These are phyloP conservation scores for Meyerozyma carpophila DNA, from an alignment of 1,139 yeast species.

Conservation along the genomic window DNA sequence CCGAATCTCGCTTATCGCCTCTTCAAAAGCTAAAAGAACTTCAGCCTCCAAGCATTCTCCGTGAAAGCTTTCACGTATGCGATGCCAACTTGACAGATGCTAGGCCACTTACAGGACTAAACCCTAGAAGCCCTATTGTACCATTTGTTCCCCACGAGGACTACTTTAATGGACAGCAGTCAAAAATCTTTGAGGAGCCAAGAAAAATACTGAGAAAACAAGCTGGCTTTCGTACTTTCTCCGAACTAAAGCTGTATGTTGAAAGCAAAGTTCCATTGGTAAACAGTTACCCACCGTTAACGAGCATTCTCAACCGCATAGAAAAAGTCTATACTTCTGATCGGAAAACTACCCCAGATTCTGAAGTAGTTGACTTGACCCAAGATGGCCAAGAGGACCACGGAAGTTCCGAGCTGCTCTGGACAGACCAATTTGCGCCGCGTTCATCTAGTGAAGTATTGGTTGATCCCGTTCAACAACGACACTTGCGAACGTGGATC, in stretches of 20 bases:
- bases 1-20: conserved; percentile 15
- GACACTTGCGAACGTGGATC: neutral
- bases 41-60: conserved; percentile 15
- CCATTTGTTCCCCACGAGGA: neutral
- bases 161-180: neutral
- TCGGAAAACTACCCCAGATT: neutral
- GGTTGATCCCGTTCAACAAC: neutral
- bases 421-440: neutral
- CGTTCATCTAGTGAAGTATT: neutral
- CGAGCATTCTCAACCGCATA: neutral
- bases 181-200: neutral
- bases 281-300: neutral
- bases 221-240: neutral
- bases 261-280: neutral
- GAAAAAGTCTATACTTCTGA: neutral
- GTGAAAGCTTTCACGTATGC: conserved; percentile 17
- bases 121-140: neutral
- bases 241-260: neutral
- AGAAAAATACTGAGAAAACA: neutral
- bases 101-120: neutral
- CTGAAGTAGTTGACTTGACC: conserved; percentile 3
- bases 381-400: neutral
- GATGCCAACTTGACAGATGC: neutral
- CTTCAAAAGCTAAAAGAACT: conserved; percentile 20
- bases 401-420: neutral